phyloP scores from a whole-genome alignment of 306 rosid species.

The Inga leiocalycina region DNA sequence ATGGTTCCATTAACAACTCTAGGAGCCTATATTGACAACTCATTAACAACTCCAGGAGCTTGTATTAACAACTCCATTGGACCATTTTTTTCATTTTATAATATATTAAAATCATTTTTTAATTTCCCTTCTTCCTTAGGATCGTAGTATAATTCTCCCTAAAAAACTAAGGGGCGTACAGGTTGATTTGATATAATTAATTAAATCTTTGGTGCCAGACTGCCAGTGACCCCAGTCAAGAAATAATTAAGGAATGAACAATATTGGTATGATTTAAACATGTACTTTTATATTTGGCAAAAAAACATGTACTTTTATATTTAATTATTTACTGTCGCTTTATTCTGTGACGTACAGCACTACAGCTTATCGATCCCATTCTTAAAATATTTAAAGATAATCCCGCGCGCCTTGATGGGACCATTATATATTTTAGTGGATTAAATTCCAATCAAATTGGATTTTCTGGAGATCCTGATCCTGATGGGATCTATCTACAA shows the following conservation, averaged over 20 bases:
- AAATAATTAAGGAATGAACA: not conserved
- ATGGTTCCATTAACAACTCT: too few species aligned
- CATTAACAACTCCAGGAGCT: too few species aligned
- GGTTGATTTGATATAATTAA: not conserved
- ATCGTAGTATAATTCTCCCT: too few species aligned
- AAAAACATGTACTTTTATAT: too few species aligned
- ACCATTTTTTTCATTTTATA: too few species aligned
- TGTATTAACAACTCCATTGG: too few species aligned
- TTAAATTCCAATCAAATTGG: not conserved
- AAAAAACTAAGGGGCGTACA: too few species aligned
- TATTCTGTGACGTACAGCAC: not conserved
- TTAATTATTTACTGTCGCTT: not conserved
- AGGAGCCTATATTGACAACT: too few species aligned
- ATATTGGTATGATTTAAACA: not conserved
- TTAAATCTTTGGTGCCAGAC: not conserved
- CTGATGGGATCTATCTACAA: not conserved
- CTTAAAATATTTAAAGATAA: not conserved
- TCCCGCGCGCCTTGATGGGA: not conserved
- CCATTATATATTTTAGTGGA: not conserved
- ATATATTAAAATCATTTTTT: too few species aligned
- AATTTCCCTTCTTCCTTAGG: too few species aligned
- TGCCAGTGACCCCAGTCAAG: not conserved
- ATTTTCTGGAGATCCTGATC: not conserved
- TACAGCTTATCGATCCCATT: not conserved
- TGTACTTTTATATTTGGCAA: not conserved